A percentile compares a stretch with the other conserved stretches of the same genome.
phyloP scores from a whole-genome alignment of 2,329 filamentous ascomycete genomes.

The Penicillium frequentans region DNA sequence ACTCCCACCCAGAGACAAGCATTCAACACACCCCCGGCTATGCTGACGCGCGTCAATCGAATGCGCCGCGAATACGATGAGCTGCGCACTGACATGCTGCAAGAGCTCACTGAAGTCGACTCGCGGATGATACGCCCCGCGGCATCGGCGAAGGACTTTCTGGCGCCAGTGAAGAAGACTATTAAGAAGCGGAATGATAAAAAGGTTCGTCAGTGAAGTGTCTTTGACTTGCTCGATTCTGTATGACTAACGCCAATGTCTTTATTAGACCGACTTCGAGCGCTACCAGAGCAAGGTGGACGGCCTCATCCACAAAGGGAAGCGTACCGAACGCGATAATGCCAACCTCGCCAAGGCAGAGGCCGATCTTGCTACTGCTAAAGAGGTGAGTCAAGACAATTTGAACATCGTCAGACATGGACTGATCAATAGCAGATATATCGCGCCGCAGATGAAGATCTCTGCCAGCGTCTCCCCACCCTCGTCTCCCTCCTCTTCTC shows the following conservation, averaged over 20 bases:
- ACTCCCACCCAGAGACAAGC: slow-evolving; percentile 57
- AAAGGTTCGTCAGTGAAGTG: slow-evolving; percentile 48
- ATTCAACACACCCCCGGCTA: slow-evolving; percentile 60
- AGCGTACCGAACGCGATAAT: slow-evolving; percentile 72
- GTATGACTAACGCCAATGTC: background rate
- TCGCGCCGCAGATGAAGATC: slow-evolving; percentile 69
- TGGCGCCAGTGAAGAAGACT: slow-evolving; percentile 74
- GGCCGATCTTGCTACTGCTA: slow-evolving; percentile 64
- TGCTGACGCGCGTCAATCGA: slow-evolving; percentile 64
- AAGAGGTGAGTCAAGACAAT: slow-evolving; percentile 52
- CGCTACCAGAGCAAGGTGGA: slow-evolving; percentile 71
- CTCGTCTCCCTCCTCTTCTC: slow-evolving; percentile 70
- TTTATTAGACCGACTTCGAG: slow-evolving; percentile 69
- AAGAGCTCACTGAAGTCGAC: slow-evolving; percentile 72
- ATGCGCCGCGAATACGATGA: slow-evolving; percentile 69
- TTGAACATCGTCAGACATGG: background rate
- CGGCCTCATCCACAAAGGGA: slow-evolving; percentile 67
- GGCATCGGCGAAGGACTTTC: slow-evolving; percentile 64
- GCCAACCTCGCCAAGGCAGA: slow-evolving; percentile 69
- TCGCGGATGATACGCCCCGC: slow-evolving; percentile 68
- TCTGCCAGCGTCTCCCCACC: slow-evolving; percentile 69
- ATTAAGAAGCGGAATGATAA: slow-evolving; percentile 84
- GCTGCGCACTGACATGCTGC: slow-evolving; percentile 68
- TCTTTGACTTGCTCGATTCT: background rate
- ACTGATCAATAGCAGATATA: slow-evolving; percentile 59